Evolutionary conservation across 2,329 filamentous ascomycete genomes (phyloP).

Genomic region (Stenocarpella maydis): DNA sequence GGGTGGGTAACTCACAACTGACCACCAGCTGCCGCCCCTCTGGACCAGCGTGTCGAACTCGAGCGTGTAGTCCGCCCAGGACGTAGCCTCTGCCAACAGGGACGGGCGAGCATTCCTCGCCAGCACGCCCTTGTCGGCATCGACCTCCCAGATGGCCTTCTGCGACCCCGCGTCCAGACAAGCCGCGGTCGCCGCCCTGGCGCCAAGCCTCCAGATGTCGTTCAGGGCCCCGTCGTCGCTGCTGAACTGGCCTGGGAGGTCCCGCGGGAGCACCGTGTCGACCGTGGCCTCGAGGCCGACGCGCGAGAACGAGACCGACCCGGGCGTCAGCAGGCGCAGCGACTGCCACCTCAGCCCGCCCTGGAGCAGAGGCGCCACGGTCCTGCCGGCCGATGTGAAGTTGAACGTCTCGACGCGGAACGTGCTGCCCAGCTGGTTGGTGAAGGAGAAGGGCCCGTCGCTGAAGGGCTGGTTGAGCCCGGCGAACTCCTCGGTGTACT

Average conservation of each 20-base stretch:
- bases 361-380: conserved; percentile 9
- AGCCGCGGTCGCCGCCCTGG: conserved; percentile 10
- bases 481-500: conserved; percentile 46
- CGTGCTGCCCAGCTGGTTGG: conserved; percentile 43
- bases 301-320: conserved; percentile 1
- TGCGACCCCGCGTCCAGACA: conserved; percentile 13
- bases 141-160: conserved; percentile 20
- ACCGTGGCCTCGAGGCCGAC: conserved; percentile 6
- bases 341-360: conserved; percentile 22
- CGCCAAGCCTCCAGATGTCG: conserved; percentile 18
- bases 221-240: conserved; percentile 13
- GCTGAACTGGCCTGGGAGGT: conserved; percentile 8
- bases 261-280: background rate
- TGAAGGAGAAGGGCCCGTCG: conserved; percentile 44
- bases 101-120: conserved; percentile 46
- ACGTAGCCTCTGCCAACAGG: conserved; percentile 39
- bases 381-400: conserved; percentile 41
- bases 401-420: conserved; percentile 51
- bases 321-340: conserved; percentile 18
- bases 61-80: conserved; percentile 48
- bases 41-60: conserved; percentile 49
- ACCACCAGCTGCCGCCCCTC: conserved; percentile 50
- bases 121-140: conserved; percentile 34
- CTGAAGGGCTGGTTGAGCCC: conserved; percentile 41
- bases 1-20: conserved; percentile 38